phyloP scores from a whole-genome alignment of 208 protist genomes.

The Naegleria gruberi region DNA sequence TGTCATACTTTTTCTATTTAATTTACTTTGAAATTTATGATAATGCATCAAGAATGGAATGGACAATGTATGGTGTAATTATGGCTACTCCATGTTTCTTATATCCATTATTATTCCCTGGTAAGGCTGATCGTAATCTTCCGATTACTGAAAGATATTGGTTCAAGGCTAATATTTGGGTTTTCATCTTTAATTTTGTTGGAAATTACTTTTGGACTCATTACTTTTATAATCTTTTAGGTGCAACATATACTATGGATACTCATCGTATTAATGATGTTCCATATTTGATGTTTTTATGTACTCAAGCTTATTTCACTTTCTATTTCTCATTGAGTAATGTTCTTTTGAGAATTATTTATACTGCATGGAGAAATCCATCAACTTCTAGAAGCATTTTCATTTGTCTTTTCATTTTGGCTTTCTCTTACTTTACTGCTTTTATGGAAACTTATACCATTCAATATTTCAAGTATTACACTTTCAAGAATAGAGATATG shows the following conservation, averaged over 20 bases:
- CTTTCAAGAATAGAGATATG: slow-evolving; percentile 33
- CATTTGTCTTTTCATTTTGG: slow-evolving; percentile 32
- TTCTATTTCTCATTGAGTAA: slow-evolving; percentile 47
- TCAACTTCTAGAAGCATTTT: slow-evolving; percentile 23
- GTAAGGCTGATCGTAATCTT: slow-evolving; percentile 26
- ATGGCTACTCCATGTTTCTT: slow-evolving; percentile 29
- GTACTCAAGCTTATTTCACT: slow-evolving; percentile 51
- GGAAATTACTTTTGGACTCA: slow-evolving; percentile 56
- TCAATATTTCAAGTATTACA: slow-evolving; percentile 45
- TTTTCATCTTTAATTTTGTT: slow-evolving; percentile 44
- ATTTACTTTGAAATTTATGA: not conserved
- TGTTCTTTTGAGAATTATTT: slow-evolving; percentile 36
- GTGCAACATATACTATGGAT: slow-evolving; percentile 42
- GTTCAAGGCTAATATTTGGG: slow-evolving; percentile 46
- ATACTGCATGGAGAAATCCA: slow-evolving; percentile 19
- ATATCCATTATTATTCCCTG: slow-evolving; percentile 34
- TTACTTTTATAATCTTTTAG: slow-evolving; percentile 48
- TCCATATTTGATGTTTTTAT: slow-evolving; percentile 43
- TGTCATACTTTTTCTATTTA: not conserved
- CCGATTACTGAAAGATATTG: slow-evolving; percentile 34
- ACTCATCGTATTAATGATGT: slow-evolving; percentile 42
- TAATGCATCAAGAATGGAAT: not conserved
- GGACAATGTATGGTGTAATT: slow-evolving; percentile 15
- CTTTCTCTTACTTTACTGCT: slow-evolving; percentile 43
- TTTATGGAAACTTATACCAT: slow-evolving; percentile 57